Evolutionary conservation across 176 grass and related monocot genomes (phyloP).

Genomic region (sorghum (Sorghum bicolor)): DNA sequence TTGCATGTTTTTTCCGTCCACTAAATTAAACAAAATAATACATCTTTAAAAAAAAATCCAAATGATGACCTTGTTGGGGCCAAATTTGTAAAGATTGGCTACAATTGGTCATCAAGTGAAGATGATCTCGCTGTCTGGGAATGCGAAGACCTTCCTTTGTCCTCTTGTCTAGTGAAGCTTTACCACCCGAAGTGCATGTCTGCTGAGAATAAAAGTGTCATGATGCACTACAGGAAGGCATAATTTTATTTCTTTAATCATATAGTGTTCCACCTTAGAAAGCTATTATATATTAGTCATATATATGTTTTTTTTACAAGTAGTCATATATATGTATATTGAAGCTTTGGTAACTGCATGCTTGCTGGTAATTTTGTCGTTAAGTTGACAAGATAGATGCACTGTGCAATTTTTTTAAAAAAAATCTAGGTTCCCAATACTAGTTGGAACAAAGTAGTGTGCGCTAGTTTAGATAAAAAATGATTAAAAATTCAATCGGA

Average conservation of each 20-base stretch:
- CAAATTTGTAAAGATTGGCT: too few species aligned
- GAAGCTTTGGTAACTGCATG: neutral
- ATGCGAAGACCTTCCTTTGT: too few species aligned
- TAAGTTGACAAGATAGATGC: neutral
- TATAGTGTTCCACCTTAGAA: neutral
- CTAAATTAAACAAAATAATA: too few species aligned
- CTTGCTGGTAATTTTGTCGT: neutral
- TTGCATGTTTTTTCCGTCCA: too few species aligned
- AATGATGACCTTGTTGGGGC: too few species aligned
- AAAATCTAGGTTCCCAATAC: neutral
- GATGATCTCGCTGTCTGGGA: too few species aligned
- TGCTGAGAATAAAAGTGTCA: neutral
- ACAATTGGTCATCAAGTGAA: too few species aligned
- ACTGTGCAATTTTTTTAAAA: neutral
- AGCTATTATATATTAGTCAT: neutral
- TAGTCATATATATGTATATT: too few species aligned
- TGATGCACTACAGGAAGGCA: neutral
- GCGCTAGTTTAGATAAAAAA: neutral
- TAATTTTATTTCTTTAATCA: neutral
- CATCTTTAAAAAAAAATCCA: too few species aligned
- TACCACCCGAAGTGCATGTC: neutral
- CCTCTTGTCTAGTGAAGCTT: too few species aligned
- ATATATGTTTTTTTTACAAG: too few species aligned
- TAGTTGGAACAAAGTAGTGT: neutral
- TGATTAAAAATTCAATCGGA: neutral